Conservation (phyloP, 768 basidiomycete species). For the Kondoa malvinella region DNA sequence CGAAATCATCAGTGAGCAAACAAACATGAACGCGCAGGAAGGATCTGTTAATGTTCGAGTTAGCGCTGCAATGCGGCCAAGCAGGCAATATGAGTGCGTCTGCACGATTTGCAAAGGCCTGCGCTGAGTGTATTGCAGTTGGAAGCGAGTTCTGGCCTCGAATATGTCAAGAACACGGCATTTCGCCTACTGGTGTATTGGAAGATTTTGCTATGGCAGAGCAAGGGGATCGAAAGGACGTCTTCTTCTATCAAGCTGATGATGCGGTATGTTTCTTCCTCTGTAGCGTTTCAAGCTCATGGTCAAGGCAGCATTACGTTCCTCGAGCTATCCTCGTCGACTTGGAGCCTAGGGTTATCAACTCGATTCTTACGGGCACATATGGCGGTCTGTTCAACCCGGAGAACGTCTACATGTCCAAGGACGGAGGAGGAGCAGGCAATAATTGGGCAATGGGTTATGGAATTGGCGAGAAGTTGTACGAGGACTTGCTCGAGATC, state of each 20-base stretch:
- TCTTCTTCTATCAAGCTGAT: conserved; percentile 99
- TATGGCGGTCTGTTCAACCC: conserved; percentile 87
- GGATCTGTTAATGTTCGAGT: not conserved
- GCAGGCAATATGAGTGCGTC: conserved; percentile 3
- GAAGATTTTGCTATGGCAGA: conserved; percentile 64
- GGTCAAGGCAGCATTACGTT: conserved; percentile 51
- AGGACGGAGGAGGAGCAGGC: conserved; percentile 96
- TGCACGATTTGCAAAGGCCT: not conserved
- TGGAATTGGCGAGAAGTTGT: conserved; percentile 68
- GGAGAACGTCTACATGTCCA: conserved; percentile 88
- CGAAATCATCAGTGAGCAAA: not conserved
- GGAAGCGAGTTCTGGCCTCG: conserved; percentile 97
- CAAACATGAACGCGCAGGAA: not conserved
- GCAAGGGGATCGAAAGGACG: conserved; percentile 91
- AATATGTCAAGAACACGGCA: conserved; percentile 93
- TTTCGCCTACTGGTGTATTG: conserved; percentile 82
- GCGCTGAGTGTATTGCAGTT: conserved; percentile 40
- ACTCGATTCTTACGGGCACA: conserved; percentile 73
- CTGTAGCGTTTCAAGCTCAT: not conserved
- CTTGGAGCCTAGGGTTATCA: conserved; percentile 90
- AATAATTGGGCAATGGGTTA: conserved; percentile 53
- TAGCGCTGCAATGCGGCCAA: not conserved
- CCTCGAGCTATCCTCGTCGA: conserved; percentile 92
- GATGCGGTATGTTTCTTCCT: conserved; percentile 43
- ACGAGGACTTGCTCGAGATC: conserved; percentile 96